These are phyloP conservation scores for Pseudopediastrum boryanum DNA, from an alignment of 139 green algal species.

Conservation along the genomic window DNA sequence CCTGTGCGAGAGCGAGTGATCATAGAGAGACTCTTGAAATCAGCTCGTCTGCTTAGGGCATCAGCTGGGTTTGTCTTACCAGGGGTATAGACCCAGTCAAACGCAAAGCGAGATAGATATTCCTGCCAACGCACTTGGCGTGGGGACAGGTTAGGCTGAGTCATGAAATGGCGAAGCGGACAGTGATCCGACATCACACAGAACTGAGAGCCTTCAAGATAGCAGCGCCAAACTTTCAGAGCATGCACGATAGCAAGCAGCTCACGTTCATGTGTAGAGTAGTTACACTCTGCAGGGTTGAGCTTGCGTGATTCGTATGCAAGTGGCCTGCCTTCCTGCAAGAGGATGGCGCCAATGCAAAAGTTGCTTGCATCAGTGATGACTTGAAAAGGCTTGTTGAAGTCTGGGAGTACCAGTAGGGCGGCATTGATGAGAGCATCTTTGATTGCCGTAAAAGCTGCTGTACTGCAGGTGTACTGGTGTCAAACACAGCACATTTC, in stretches of 20 bases:
- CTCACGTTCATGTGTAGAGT: slow-evolving; percentile 34
- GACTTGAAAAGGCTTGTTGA: slow-evolving; percentile 3
- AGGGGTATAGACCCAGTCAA: slow-evolving; percentile 8
- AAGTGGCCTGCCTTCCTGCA: slow-evolving; percentile 33
- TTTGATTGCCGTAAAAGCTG: slow-evolving; percentile 31
- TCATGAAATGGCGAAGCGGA: slow-evolving; percentile 3
- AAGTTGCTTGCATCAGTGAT: slow-evolving; percentile 39
- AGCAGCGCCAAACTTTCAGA: slow-evolving; percentile 28
- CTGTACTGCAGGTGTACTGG: not conserved
- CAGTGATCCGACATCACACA: slow-evolving; percentile 38
- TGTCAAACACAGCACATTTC: not conserved
- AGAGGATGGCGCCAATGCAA: slow-evolving; percentile 32
- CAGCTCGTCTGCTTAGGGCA: slow-evolving; percentile 2
- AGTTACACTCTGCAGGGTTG: slow-evolving; percentile 20
- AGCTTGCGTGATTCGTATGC: slow-evolving; percentile 39
- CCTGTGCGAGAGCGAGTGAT: no score
- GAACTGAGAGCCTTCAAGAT: slow-evolving; percentile 35
- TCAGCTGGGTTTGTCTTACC: slow-evolving; percentile 13
- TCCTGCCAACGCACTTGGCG: no score
- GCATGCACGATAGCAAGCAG: slow-evolving; percentile 39
- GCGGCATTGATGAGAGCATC: slow-evolving; percentile 5
- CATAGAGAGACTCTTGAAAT: not conserved
- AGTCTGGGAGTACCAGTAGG: slow-evolving; percentile 14
- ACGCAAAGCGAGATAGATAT: not conserved
- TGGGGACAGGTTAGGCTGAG: not conserved